Conservation (phyloP, 2,329 filamentous ascomycete species). For the Talaromyces islandicus region DNA sequence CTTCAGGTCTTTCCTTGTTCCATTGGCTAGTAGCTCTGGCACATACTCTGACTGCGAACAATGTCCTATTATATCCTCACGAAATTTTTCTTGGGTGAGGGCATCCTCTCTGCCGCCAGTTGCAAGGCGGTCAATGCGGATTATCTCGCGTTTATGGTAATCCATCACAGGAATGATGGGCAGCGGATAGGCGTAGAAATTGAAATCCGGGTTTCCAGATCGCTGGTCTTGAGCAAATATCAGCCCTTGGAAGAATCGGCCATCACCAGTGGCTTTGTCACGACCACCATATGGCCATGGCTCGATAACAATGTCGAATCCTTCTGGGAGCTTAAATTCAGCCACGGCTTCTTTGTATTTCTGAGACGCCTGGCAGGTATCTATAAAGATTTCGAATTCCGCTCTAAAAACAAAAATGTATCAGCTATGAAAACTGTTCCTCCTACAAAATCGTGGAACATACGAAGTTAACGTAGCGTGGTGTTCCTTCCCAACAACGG, state of each 20-base stretch:
- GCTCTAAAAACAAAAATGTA: conserved; percentile 19
- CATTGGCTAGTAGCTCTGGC: conserved; percentile 41
- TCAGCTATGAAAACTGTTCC: background rate
- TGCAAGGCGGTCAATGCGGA: conserved; percentile 54
- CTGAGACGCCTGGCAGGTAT: conserved; percentile 47
- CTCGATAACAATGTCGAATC: conserved; percentile 51
- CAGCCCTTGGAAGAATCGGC: conserved; percentile 48
- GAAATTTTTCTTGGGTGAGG: conserved; percentile 33
- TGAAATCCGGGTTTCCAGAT: conserved; percentile 48
- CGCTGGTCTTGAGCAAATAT: conserved; percentile 44
- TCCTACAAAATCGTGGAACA: conserved; percentile 1
- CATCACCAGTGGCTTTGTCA: conserved; percentile 41
- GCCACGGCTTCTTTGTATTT: conserved; percentile 47
- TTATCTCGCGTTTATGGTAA: conserved; percentile 47
- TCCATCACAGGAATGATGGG: conserved; percentile 51
- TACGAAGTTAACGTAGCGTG: conserved; percentile 46
- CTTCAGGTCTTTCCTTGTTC: conserved; percentile 51
- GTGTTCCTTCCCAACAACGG: conserved; percentile 42
- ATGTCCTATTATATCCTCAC: conserved; percentile 47
- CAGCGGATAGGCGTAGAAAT: conserved; percentile 58
- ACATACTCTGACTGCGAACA: conserved; percentile 49
- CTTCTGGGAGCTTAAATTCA: conserved; percentile 49
- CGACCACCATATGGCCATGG: conserved; percentile 55
- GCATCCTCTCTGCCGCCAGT: conserved; percentile 47
- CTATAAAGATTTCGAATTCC: conserved; percentile 44